These are phyloP conservation scores for Phytopythium helicoides DNA, from an alignment of 352 stramenopile species.

Conservation along the genomic window DNA sequence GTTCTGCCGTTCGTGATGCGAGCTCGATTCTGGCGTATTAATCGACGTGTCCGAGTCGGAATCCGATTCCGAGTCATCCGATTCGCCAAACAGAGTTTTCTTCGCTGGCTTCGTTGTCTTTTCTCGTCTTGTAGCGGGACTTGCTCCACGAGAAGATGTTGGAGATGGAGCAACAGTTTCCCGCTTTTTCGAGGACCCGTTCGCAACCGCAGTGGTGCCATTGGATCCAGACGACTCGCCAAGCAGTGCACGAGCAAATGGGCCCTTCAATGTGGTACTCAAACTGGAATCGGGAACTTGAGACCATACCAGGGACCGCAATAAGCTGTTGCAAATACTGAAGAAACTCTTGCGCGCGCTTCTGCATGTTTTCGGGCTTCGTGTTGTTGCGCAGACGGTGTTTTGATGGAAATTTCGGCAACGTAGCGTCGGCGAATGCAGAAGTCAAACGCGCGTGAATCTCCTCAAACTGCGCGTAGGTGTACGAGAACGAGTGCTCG, in stretches of 20 bases:
- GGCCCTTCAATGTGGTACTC: slow-evolving; percentile 58
- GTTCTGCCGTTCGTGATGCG: slow-evolving; percentile 5
- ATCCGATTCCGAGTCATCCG: slow-evolving; percentile 54
- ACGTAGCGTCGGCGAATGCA: slow-evolving; percentile 19
- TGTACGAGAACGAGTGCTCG: slow-evolving; percentile 56
- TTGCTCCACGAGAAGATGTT: slow-evolving; percentile 3
- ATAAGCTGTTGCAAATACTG: slow-evolving; percentile 74
- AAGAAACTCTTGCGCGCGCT: slow-evolving; percentile 76
- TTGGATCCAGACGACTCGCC: slow-evolving; percentile 1
- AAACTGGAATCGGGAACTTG: slow-evolving; percentile 61
- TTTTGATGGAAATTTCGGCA: slow-evolving; percentile 82
- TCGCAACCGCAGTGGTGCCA: slow-evolving; percentile 7
- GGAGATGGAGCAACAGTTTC: slow-evolving; percentile 4
- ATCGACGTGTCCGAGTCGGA: slow-evolving; percentile 50
- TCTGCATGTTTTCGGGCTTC: slow-evolving; percentile 85
- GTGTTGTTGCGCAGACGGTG: slow-evolving; percentile 72
- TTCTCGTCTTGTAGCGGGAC: slow-evolving; percentile 19
- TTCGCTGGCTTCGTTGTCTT: slow-evolving; percentile 17
- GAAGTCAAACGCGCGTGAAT: slow-evolving; percentile 52
- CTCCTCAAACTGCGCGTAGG: slow-evolving; percentile 71
- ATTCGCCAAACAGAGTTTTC: slow-evolving; percentile 46
- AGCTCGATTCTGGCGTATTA: slow-evolving; percentile 19
- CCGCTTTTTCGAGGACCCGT: slow-evolving; percentile 16
- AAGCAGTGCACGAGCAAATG: slow-evolving; percentile 30
- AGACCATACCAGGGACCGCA: slow-evolving; percentile 37